Evolutionary conservation across 2,329 filamentous ascomycete genomes (phyloP).

Genomic region (Aspergillus pseudotamarii): DNA sequence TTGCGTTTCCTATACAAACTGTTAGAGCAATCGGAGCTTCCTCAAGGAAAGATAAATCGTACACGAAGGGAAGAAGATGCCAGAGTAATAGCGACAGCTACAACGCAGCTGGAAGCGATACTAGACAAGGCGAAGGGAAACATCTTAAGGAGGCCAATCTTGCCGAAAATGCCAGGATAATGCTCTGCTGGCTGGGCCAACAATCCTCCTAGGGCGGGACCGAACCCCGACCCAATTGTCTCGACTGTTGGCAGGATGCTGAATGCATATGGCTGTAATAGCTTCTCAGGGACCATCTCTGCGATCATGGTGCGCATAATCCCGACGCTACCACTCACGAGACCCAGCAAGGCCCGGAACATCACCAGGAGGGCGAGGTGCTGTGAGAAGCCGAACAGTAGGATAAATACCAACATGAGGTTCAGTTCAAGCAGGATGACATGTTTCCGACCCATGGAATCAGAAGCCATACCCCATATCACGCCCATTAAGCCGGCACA

Average conservation of each 20-base stretch:
- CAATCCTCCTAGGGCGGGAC: constrained; percentile 83
- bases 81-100: constrained; percentile 72
- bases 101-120: constrained; percentile 73
- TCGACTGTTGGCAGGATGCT: constrained; percentile 91
- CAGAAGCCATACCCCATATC: constrained; percentile 75
- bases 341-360: constrained; percentile 76
- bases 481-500: constrained; percentile 74
- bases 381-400: constrained; percentile 85
- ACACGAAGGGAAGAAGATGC: constrained; percentile 78
- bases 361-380: constrained; percentile 78
- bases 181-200: constrained; percentile 79
- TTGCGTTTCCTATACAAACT: constrained; percentile 68
- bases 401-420: constrained; percentile 77
- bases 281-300: constrained; percentile 84
- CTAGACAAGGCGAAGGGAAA: constrained; percentile 88
- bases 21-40: constrained; percentile 2
- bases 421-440: constrained; percentile 74
- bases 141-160: constrained; percentile 66
- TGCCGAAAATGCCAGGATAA: constrained; percentile 70
- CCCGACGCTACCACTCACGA: constrained; percentile 86
- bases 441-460: constrained; percentile 79
- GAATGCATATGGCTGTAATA: constrained; percentile 85
- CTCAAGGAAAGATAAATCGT: constrained; percentile 34
- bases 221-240: constrained; percentile 84
- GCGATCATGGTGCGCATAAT: constrained; percentile 92